Percentiles rank a stretch among this genome's conserved stretches.
phyloP scores from a whole-genome alignment of 331 rosid genomes.

The Saraca asoca region DNA sequence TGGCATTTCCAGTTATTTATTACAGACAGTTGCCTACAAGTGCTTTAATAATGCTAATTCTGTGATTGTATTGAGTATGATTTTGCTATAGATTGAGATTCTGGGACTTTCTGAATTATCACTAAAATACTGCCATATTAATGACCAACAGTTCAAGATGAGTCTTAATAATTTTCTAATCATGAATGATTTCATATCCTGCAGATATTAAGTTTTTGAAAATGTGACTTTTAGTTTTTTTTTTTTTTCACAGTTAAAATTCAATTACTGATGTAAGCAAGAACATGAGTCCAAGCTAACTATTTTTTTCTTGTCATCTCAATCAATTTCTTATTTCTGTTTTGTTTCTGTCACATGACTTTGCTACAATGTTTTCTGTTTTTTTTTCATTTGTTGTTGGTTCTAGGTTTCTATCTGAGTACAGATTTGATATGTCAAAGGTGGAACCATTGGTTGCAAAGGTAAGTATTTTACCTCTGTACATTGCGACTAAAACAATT shows the following conservation, averaged over 20 bases:
- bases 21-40: too few relatives aligned
- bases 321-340: background rate
- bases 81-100: background rate
- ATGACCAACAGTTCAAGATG: background rate
- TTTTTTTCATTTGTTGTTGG: background rate
- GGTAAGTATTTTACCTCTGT: constrained; percentile 17
- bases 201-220: background rate
- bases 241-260: too few relatives aligned
- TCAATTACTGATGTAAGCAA: too few relatives aligned
- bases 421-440: constrained; percentile 39
- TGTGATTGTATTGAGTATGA: too few relatives aligned
- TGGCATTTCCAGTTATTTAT: too few relatives aligned
- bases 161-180: background rate
- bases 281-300: too few relatives aligned
- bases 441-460: constrained; percentile 48
- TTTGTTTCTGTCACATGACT: background rate
- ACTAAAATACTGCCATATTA: background rate
- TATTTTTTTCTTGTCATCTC: background rate
- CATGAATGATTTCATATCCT: background rate
- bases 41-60: too few relatives aligned
- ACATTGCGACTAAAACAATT: background rate
- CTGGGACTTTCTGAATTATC: background rate
- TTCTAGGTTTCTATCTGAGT: constrained; percentile 39
- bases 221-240: too few relatives aligned
- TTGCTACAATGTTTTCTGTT: background rate